Base-by-base conservation (phyloP, 306 rosid species). In the Gleditsia sinensis region DNA sequence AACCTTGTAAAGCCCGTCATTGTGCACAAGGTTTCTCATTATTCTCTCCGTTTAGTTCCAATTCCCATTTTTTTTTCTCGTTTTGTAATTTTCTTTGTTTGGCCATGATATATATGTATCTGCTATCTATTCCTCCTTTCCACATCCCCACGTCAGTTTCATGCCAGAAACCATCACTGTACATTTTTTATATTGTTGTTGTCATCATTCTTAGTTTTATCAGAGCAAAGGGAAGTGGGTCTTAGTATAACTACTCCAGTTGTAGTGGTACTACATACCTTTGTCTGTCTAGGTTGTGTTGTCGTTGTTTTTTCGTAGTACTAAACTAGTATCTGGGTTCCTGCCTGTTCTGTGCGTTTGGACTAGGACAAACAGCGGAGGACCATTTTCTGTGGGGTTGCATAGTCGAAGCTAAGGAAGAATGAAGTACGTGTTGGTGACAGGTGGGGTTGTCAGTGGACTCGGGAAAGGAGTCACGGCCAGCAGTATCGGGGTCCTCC, bases 391-490 rank as follows among this genome's bases (percentile, higher is more conserved):
- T 28, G 21, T 43, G 36, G 30, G 33, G 23, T 19, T 23, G 45
- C 16, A 21, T 19, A 6, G 14, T 56, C 6, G 28, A 25, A 34
- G 20, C 60, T 56, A 24, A 68, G 64, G 75, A 45, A 77, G 56
- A 61, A 91, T 91, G 97, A 91, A 91, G 91, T 91, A 91, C 66
- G 86, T 91, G 46, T 82, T 91, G 88, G 97, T 91, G 82, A 91
- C 97, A 12, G 97, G 97, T 80, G 97, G 97, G 50, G 97, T 91
- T 76, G 94, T 91, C 42, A 91, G 97, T 72, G 97, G 94, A 71
- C 97, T 91, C 3, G 97, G 97, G 42, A 91, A 91, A 83, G 97
- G 97, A 46, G 97, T 91, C 77, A 87, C 97, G 3, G 97, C 97
- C 1, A 91, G 97, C 64, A 91, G 94, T 78, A 88, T 91, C 51